Base-by-base conservation (phyloP, 140 eudicot genomes). In the Oenanthe javanica region DNA sequence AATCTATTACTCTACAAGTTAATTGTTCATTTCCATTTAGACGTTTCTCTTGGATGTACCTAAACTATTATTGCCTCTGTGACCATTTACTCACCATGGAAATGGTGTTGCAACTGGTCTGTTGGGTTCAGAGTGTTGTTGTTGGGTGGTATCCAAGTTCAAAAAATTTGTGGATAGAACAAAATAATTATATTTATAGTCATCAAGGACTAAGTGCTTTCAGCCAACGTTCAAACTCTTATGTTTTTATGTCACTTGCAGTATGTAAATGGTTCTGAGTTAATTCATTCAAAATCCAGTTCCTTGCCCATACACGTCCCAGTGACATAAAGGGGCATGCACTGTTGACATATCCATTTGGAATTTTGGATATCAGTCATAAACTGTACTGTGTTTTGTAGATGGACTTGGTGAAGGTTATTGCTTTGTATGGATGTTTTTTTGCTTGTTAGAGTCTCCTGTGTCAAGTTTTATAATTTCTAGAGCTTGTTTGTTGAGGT, bases 341-440 rank as follows among this genome's bases (percentile, higher is more conserved):
- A 66, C 43, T 5, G 9, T 27, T 27, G 45, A 66, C 73, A 11
- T 66, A 13, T 66, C 45, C 73, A 27, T 64, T 2, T 2, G n/a
- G n/a, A n/a, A n/a, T n/a, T 40, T 40, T 40, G 73, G 45, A 27
- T 27, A 12, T 27, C 73, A 2, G 19, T 66, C 16, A 66, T 11
- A 19, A 66, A 66, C 10, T 27, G 38, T 76, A 76, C 77, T 61
- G 13, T 81, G 75, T 78, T 72, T 47, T 50, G 46, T 76, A 19
- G 81, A 51, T 83, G 77, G 74, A 55, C 59, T 63, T 50, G 59
- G 27, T 51, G 36, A 13, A 23, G 59, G 79, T 8, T 23, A 46
- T 46, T 75, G 79, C 19, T 50, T 15, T 31, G 4, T 66, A 66
- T 5, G 72, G 23, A 42, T 16, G 15, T 70, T 12, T 42, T 40